A percentile compares a stretch with the other conserved stretches of the same genome.
These are phyloP conservation scores for Solanum appendiculatum DNA, from an alignment of 257 asterid genomes.

Conservation along the genomic window DNA sequence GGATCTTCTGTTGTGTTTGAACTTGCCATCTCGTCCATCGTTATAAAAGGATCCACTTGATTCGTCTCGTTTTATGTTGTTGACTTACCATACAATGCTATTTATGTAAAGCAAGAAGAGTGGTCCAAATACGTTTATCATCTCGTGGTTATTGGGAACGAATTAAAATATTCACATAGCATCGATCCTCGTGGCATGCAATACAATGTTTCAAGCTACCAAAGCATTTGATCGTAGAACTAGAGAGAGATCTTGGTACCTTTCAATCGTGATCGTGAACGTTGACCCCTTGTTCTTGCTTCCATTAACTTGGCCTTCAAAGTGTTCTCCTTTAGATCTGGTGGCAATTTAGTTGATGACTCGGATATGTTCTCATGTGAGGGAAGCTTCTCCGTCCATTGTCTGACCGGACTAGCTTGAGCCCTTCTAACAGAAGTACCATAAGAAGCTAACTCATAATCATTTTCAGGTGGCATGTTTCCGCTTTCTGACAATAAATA, in stretches of 20 bases:
- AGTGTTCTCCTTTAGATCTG: constrained; percentile 52
- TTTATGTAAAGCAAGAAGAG: background rate
- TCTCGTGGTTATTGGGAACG: background rate
- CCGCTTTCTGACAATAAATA: constrained; percentile 55
- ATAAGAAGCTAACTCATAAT: constrained; percentile 29
- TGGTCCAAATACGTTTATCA: background rate
- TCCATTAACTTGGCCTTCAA: constrained; percentile 69
- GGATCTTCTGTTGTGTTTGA: background rate
- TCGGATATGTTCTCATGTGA: constrained; percentile 38
- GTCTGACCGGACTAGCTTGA: constrained; percentile 71
- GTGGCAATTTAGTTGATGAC: constrained; percentile 54
- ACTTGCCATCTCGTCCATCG: background rate
- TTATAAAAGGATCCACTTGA: background rate
- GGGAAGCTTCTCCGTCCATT: constrained; percentile 65
- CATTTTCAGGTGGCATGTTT: constrained; percentile 37
- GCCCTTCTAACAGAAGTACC: constrained; percentile 49
- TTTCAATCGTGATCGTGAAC: constrained; percentile 62
- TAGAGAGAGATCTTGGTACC: constrained; percentile 45
- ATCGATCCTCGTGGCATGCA: background rate
- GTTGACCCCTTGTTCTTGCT: constrained; percentile 69
- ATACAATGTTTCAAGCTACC: background rate
- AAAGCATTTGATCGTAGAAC: constrained; percentile 19
- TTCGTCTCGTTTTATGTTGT: background rate
- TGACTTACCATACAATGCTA: background rate
- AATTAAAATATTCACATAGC: constrained; percentile 16